Base-by-base conservation (phyloP, 202 grass and related monocot species). In the Musa balbisiana region DNA sequence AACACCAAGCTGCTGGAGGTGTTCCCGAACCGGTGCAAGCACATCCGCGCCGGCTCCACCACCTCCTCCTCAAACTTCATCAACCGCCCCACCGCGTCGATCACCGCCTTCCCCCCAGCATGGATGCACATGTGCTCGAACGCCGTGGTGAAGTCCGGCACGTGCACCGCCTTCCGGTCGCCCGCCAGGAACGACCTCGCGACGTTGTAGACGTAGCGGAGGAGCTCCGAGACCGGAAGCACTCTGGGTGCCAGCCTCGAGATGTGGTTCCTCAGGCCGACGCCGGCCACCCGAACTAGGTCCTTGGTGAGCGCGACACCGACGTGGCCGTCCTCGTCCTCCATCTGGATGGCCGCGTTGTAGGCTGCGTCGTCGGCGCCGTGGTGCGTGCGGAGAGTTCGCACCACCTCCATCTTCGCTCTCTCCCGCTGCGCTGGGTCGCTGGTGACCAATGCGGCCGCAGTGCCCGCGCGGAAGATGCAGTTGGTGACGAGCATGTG, bases 1-100 rank as follows among this genome's bases (percentile, higher is more conserved):
- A 80, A 73, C 78, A 80, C 78, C 56, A 80, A 29, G 49, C 78
- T 80, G 67, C 78, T 80, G 68, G 78, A 80, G 56, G 78, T 80
- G 55, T 80, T 80, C 19, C 78, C 78, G 67, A 80, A 73, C 20
- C 78, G 78, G 43, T 80, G 78, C 68, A 80, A 13, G 33, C 78
- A 73, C 78, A 80, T 80, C 55, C 78, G n/a, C 19, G 74, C 74
- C 29, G 59, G 74, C 60, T 76, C 74, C n/a, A 64, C 59, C 74
- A 64, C 59, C 29, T 43, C 43, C 58, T 76, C 43, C 27, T 22
- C 10, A 21, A 76, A 65, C 74, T n/a, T 64, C 74, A 76, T 76
- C 11, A 76, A 11, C 27, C 59, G 21, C 43, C 2, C 60, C 59
- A 76, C 74, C 59, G 74, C 43, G 74, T 76, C 74, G 56, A 76